phyloP scores from a whole-genome alignment of 1,139 yeast species.

The Suhomyces kunorum region DNA sequence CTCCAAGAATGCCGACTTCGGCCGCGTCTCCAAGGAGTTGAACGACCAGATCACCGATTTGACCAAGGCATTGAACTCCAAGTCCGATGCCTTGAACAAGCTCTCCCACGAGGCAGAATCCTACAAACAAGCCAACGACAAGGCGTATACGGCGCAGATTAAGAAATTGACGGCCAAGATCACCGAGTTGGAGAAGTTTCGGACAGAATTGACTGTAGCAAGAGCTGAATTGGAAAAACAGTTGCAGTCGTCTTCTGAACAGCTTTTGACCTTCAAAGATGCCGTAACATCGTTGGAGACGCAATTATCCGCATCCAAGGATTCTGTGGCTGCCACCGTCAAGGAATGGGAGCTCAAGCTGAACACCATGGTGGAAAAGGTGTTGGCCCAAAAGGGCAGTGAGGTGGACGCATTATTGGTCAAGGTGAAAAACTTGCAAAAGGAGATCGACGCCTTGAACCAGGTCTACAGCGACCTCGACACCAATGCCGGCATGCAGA shows the following conservation, averaged over 20 bases:
- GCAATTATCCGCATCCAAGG: conserved; percentile 12
- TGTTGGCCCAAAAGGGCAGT: conserved; percentile 30
- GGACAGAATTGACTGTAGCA: conserved; percentile 10
- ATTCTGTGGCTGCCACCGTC: conserved; percentile 21
- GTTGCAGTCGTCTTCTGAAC: conserved; percentile 7
- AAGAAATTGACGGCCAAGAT: conserved; percentile 12
- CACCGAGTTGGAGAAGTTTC: conserved; percentile 14
- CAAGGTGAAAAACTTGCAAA: conserved; percentile 4
- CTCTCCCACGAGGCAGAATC: conserved; percentile 9
- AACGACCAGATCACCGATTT: conserved; percentile 18
- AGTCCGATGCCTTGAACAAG: conserved; percentile 14
- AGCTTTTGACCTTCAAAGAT: conserved; percentile 6
- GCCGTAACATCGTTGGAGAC: conserved; percentile 7
- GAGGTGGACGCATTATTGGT: conserved; percentile 12
- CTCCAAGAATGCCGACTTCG: conserved; percentile 26
- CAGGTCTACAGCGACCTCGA: conserved; percentile 6
- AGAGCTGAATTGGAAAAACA: conserved; percentile 14
- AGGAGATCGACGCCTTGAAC: conserved; percentile 6
- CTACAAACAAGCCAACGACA: conserved; percentile 10
- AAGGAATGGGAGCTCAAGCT: conserved; percentile 30
- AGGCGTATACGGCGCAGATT: conserved; percentile 10
- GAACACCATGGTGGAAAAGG: conserved; percentile 32
- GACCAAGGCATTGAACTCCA: conserved; percentile 15
- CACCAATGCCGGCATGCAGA: conserved; percentile 4
- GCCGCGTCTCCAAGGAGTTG: conserved; percentile 17